These are phyloP conservation scores for Mucor circinelloides DNA, from an alignment of 371 early-diverging fungal species.

Conservation along the genomic window DNA sequence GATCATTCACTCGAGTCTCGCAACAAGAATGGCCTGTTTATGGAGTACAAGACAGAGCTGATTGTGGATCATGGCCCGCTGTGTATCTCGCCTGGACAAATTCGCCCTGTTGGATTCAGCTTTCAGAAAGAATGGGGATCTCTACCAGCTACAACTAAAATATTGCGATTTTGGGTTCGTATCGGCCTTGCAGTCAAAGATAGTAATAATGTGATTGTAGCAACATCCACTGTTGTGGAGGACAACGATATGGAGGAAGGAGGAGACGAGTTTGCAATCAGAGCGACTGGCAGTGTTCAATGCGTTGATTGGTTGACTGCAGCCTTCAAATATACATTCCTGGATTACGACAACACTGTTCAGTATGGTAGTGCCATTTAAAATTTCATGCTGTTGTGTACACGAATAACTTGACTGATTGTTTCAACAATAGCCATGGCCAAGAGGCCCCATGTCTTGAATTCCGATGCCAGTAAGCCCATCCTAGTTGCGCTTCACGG, in stretches of 20 bases:
- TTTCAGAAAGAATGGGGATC: constrained; percentile 18
- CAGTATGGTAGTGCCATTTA: constrained; percentile 53
- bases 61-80: neutral
- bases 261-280: constrained; percentile 8
- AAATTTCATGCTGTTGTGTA: neutral
- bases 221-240: neutral
- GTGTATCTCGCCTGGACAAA: constrained; percentile 15
- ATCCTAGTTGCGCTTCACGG: constrained; percentile 73
- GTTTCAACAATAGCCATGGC: constrained; percentile 22
- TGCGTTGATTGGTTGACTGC: constrained; percentile 16
- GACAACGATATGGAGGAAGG: neutral
- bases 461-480: constrained; percentile 35
- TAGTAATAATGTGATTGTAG: neutral
- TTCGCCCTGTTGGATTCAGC: constrained; percentile 16
- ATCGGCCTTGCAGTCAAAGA: constrained; percentile 10
- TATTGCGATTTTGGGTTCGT: constrained; percentile 16
- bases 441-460: constrained; percentile 18
- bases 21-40: constrained; percentile 6
- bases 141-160: constrained; percentile 5
- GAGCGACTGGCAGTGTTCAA: constrained; percentile 10
- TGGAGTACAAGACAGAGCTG: constrained; percentile 19
- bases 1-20: constrained; percentile 1
- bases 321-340: constrained; percentile 50
- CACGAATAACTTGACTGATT: neutral
- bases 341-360: constrained; percentile 65